Conservation (phyloP, 2,329 filamentous ascomycete species). For the Phialophora tarda region DNA sequence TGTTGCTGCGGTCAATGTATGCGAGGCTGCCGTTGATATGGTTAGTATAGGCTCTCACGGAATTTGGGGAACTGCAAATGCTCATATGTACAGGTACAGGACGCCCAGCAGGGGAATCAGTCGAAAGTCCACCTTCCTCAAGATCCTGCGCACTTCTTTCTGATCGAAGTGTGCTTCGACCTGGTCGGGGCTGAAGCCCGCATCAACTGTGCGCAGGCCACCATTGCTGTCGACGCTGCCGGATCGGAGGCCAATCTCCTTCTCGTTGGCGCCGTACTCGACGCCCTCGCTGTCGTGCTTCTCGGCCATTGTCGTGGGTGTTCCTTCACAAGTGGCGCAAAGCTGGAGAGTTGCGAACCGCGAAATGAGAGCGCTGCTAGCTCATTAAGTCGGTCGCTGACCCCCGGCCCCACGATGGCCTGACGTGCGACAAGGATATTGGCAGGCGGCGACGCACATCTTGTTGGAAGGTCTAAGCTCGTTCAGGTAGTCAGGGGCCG, state of each 20-base stretch:
- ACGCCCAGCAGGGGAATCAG: constrained; percentile 25
- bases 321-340: background rate
- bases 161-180: constrained; percentile 8
- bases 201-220: constrained; percentile 17
- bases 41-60: background rate
- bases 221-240: background rate
- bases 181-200: constrained; percentile 14
- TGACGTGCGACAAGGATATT: constrained; percentile 21
- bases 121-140: constrained; percentile 27
- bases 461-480: background rate
- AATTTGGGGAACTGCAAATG: background rate
- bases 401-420: background rate
- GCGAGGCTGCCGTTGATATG: constrained; percentile 17
- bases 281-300: constrained; percentile 6
- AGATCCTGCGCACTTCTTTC: constrained; percentile 13
- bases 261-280: constrained; percentile 21
- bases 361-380: constrained; percentile 4
- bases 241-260: constrained; percentile 15
- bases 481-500: background rate
- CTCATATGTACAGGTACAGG: constrained; percentile 30
- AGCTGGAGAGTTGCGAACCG: background rate
- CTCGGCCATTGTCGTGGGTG: constrained; percentile 5
- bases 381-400: background rate
- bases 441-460: background rate
- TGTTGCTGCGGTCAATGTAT: constrained; percentile 47